A percentile compares a stretch with the other conserved stretches of the same genome.
These are phyloP conservation scores for Aspergillus asperescens DNA, from an alignment of 495 filamentous ascomycete species.

Conservation along the genomic window DNA sequence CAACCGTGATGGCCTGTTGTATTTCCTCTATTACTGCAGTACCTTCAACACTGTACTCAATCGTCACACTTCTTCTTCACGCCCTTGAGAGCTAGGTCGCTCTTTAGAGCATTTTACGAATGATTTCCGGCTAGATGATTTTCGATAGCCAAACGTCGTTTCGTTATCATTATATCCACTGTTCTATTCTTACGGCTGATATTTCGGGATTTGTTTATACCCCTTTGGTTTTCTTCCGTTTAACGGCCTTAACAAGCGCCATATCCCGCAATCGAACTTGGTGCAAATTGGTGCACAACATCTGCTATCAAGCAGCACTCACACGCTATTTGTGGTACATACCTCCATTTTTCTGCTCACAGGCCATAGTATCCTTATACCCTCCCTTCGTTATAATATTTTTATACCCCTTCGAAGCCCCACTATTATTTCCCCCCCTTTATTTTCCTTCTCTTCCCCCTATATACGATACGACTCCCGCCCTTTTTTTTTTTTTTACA, in stretches of 20 bases:
- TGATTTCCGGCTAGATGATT: constrained; percentile 16
- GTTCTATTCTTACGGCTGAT: constrained; percentile 10
- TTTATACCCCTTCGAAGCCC: neutral
- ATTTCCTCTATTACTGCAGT: neutral
- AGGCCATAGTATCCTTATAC: neutral
- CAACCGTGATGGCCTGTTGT: neutral
- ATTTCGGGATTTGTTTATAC: neutral
- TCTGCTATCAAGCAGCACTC: neutral
- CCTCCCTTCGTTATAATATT: neutral
- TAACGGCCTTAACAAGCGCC: neutral
- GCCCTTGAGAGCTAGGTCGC: neutral
- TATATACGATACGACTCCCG: neutral
- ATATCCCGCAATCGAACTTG: neutral
- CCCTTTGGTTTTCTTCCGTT: neutral
- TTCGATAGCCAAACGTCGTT: constrained; percentile 15
- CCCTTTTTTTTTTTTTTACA: neutral
- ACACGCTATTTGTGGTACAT: neutral
- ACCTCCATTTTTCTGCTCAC: neutral
- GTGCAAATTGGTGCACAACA: neutral
- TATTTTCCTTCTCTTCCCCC: neutral
- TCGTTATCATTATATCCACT: constrained; percentile 2
- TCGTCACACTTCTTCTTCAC: neutral
- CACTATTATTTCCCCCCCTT: neutral
- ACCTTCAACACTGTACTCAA: neutral
- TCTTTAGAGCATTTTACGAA: neutral